These are phyloP conservation scores for Pneumocystis wakefieldiae DNA, from an alignment of 1,139 yeast species.

Conservation along the genomic window DNA sequence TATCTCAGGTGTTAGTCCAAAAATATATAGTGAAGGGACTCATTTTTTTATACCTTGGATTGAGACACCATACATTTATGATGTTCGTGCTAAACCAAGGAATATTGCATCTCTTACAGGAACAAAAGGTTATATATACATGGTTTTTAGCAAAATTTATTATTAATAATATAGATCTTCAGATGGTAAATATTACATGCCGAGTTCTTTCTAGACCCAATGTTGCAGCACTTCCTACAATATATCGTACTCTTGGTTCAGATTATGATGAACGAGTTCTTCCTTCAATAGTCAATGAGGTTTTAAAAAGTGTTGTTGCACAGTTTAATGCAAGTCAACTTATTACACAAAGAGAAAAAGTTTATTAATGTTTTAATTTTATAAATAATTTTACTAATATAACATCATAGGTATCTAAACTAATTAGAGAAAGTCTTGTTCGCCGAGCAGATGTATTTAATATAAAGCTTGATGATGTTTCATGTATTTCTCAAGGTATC, in stretches of 20 bases:
- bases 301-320: slow-evolving; percentile 89
- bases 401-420: slow-evolving; percentile 33
- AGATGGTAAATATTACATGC: slow-evolving; percentile 97
- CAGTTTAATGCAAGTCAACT: slow-evolving; percentile 96
- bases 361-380: slow-evolving; percentile 19
- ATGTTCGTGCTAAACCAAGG: slow-evolving; percentile 94
- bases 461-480: slow-evolving; percentile 82
- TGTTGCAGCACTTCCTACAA: slow-evolving; percentile 57
- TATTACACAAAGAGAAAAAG: slow-evolving; percentile 95
- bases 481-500: slow-evolving; percentile 23
- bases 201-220: slow-evolving; percentile 90
- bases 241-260: slow-evolving; percentile 78
- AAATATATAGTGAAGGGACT: slow-evolving; percentile 84
- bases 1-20: slow-evolving; percentile 70
- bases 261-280: slow-evolving; percentile 94
- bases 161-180: slow-evolving; percentile 35
- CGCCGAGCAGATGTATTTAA: slow-evolving; percentile 87
- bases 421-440: slow-evolving; percentile 78
- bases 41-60: slow-evolving; percentile 90
- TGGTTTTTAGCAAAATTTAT: background rate
- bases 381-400: background rate
- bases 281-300: slow-evolving; percentile 95
- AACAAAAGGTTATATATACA: slow-evolving; percentile 43
- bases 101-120: slow-evolving; percentile 96
- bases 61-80: slow-evolving; percentile 83